phyloP scores from a whole-genome alignment of 768 basidiomycete species.

The Rhodosporidiobolus odoratus region DNA sequence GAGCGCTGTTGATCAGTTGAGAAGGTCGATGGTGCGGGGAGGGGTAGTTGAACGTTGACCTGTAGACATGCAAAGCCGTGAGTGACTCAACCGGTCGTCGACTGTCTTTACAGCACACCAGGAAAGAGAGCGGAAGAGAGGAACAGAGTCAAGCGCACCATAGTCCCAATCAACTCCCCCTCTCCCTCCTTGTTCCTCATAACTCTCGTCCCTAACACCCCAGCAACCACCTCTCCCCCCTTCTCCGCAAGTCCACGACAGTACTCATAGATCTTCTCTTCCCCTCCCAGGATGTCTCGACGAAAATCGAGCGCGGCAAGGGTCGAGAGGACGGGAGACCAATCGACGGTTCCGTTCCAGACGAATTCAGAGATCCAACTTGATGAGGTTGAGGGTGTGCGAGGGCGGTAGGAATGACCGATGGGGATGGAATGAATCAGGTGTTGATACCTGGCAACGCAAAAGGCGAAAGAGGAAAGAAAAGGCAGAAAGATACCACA shows the following conservation, averaged over 20 bases:
- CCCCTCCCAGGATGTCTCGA: constrained; percentile 62
- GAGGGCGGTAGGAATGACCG: constrained; percentile 1
- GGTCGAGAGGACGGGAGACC: constrained; percentile 41
- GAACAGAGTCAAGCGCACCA: constrained; percentile 52
- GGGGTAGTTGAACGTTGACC: constrained; percentile 37
- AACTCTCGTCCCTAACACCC: constrained; percentile 58
- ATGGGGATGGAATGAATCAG: constrained; percentile 30
- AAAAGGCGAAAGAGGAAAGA: too few relatives aligned
- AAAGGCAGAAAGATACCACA: background rate
- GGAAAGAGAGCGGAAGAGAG: background rate
- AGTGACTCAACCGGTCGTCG: too few relatives aligned
- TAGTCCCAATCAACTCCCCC: constrained; percentile 59
- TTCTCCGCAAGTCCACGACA: constrained; percentile 63
- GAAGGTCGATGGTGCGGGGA: constrained; percentile 11
- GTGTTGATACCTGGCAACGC: constrained; percentile 20
- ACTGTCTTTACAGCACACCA: background rate
- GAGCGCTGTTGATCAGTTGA: background rate
- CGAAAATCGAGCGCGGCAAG: constrained; percentile 65
- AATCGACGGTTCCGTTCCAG: constrained; percentile 45
- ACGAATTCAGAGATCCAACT: constrained; percentile 7
- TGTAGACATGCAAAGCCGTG: too few relatives aligned
- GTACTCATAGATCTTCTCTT: constrained; percentile 64
- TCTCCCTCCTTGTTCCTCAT: constrained; percentile 56
- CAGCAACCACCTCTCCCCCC: constrained; percentile 61
- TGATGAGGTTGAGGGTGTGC: background rate